phyloP scores from a whole-genome alignment of 768 basidiomycete species.

The Mrakia frigida region DNA sequence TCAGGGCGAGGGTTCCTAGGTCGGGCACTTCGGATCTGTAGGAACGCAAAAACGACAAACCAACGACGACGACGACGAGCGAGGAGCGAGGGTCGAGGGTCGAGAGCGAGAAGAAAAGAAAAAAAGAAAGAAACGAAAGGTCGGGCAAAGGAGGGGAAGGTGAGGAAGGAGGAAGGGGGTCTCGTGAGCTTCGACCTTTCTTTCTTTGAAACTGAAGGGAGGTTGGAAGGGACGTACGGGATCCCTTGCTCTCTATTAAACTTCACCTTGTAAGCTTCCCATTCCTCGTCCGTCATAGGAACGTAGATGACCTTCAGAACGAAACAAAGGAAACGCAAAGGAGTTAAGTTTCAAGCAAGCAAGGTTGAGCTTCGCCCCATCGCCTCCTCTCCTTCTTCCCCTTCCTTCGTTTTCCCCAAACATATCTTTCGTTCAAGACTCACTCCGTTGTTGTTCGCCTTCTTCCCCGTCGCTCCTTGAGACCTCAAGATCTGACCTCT shows the following conservation, averaged over 20 bases:
- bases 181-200: background rate
- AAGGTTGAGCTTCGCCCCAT: conserved; percentile 8
- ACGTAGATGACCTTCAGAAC: conserved; percentile 13
- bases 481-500: conserved; percentile 5
- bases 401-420: background rate
- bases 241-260: background rate
- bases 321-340: background rate
- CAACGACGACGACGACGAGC: no score
- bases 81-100: background rate
- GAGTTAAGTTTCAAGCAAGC: no score
- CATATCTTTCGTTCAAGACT: no score
- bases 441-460: background rate
- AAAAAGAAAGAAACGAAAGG: background rate
- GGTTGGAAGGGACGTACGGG: background rate
- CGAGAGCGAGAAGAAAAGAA: no score
- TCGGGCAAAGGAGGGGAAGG: background rate
- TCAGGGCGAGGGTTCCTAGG: conserved; percentile 1
- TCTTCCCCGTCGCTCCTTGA: conserved; percentile 4
- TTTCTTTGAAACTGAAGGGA: background rate
- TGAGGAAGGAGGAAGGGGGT: background rate
- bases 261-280: conserved; percentile 11
- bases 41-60: no score
- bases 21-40: conserved; percentile 6
- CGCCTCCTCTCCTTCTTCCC: background rate
- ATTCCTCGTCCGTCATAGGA: conserved; percentile 26